A percentile compares a stretch with the other conserved stretches of the same genome.
These are phyloP conservation scores for Nicotiana tabacum DNA, from an alignment of 257 asterid species.

Conservation along the genomic window DNA sequence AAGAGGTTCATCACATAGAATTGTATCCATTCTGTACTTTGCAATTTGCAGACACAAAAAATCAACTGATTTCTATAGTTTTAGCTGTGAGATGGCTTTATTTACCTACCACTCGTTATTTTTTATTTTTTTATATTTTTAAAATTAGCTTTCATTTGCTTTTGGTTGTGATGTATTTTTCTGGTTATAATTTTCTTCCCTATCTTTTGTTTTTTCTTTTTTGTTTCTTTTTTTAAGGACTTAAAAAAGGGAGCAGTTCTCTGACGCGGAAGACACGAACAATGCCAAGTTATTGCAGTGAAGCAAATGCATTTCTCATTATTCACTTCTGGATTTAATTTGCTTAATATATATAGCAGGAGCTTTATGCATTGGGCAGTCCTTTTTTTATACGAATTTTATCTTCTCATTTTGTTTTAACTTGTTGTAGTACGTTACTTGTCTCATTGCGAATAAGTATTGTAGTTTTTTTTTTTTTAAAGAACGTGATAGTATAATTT, in stretches of 20 bases:
- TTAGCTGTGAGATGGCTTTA: neutral
- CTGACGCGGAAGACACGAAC: neutral
- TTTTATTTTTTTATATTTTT: neutral
- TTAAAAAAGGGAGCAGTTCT: neutral
- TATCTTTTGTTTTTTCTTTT: too few relatives aligned
- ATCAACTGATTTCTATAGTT: neutral
- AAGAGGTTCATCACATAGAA: conserved; percentile 74
- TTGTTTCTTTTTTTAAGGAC: neutral
- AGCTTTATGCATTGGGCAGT: accelerated
- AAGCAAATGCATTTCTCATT: neutral
- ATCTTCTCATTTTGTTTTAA: too few relatives aligned
- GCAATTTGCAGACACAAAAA: neutral
- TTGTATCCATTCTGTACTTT: conserved; percentile 33
- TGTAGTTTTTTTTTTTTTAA: too few relatives aligned
- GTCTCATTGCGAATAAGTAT: too few relatives aligned
- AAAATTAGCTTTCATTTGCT: neutral
- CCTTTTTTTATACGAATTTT: too few relatives aligned
- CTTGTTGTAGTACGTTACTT: too few relatives aligned
- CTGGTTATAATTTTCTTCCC: neutral
- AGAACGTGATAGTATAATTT: too few relatives aligned
- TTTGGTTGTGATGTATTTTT: neutral
- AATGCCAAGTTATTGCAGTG: neutral
- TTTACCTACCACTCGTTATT: neutral
- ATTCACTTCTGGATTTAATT: neutral
- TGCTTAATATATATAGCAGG: too few relatives aligned